A percentile compares a stretch with the other conserved stretches of the same genome.
These are phyloP conservation scores for Tetrahymena elliotti DNA, from an alignment of 73 alveolate genomes.

Conservation along the genomic window DNA sequence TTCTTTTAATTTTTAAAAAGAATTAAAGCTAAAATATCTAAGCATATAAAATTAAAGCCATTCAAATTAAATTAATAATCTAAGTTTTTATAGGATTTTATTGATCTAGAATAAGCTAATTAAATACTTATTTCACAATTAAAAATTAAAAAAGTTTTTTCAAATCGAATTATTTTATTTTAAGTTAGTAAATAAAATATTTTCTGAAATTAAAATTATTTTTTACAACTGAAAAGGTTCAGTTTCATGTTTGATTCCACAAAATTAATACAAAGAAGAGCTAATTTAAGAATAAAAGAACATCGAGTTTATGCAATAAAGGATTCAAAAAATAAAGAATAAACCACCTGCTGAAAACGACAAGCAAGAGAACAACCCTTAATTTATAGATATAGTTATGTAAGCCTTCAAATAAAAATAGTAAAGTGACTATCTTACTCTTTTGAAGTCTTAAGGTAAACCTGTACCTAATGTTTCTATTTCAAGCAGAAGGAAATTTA, in stretches of 20 bases:
- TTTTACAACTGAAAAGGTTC: background rate
- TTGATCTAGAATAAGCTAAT: no score
- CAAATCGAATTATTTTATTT: no score
- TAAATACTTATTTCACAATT: no score
- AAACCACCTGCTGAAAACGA: background rate
- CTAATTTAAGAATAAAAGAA: background rate
- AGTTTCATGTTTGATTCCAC: background rate
- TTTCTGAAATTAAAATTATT: background rate
- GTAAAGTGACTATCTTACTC: background rate
- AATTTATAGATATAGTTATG: background rate
- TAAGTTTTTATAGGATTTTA: no score
- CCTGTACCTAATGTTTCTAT: background rate
- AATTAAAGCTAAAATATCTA: no score
- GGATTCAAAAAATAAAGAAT: background rate
- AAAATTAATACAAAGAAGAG: background rate
- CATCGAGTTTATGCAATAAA: background rate
- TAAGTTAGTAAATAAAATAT: background rate
- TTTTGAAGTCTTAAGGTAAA: background rate
- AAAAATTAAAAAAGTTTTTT: no score
- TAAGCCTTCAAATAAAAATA: background rate
- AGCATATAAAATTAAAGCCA: no score
- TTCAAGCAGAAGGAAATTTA: background rate
- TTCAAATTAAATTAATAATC: no score
- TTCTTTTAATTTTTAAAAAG: no score
- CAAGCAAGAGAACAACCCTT: background rate